These are phyloP conservation scores for Globisporangium nagaii DNA, from an alignment of 352 stramenopile species.

Conservation along the genomic window DNA sequence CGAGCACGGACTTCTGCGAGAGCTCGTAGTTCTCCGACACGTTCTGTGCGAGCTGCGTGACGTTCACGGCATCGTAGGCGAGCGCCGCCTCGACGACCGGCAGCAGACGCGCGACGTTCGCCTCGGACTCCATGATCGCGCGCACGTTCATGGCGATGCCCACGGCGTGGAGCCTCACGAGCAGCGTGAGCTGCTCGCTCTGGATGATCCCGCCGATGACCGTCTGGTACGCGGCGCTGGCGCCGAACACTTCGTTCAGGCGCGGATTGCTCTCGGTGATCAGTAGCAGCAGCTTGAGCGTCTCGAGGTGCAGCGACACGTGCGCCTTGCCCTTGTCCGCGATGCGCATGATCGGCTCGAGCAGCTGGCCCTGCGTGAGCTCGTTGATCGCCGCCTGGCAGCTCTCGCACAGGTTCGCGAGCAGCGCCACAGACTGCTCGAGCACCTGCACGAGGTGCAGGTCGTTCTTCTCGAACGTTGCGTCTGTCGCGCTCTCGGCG, in stretches of 20 bases:
- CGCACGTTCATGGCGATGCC: conserved; percentile 78
- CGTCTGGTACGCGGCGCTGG: conserved; percentile 55
- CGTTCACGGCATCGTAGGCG: conserved; percentile 74
- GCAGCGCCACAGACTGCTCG: conserved; percentile 74
- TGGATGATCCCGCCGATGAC: conserved; percentile 67
- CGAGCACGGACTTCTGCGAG: conserved; percentile 51
- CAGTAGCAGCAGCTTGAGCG: conserved; percentile 73
- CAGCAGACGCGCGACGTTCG: conserved; percentile 61
- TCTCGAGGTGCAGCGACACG: conserved; percentile 62
- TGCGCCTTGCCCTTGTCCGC: conserved; percentile 46
- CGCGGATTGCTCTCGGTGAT: conserved; percentile 81
- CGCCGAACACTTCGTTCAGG: conserved; percentile 61
- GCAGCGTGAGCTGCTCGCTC: conserved; percentile 39
- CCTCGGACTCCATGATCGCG: conserved; percentile 67
- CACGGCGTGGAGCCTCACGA: conserved; percentile 50
- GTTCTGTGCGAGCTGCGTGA: conserved; percentile 70
- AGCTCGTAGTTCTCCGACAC: conserved; percentile 52
- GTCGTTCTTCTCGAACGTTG: conserved; percentile 51
- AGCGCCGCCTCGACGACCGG: conserved; percentile 64
- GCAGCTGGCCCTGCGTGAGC: conserved; percentile 65
- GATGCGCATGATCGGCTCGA: conserved; percentile 74
- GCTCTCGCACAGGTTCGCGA: conserved; percentile 82
- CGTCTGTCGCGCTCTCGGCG: conserved; percentile 42
- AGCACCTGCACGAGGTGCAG: conserved; percentile 67
- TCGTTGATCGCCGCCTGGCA: conserved; percentile 76